Evolutionary conservation across 2,329 filamentous ascomycete species (phyloP).

Genomic region (Cordyceps cicadae): DNA sequence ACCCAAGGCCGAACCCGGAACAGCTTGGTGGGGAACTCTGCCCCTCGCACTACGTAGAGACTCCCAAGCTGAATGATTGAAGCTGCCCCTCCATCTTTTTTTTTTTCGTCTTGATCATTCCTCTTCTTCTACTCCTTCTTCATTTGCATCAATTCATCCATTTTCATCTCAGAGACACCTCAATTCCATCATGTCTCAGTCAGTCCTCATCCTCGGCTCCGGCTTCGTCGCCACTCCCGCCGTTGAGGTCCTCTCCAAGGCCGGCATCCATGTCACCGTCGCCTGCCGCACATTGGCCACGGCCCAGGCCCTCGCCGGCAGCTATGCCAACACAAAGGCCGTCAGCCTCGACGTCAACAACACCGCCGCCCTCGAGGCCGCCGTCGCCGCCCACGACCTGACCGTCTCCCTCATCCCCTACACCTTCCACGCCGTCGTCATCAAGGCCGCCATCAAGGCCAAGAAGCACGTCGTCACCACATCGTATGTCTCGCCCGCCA

Average conservation of each 20-base stretch:
- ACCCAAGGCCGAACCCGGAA: slow-evolving; percentile 8
- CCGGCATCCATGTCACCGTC: slow-evolving; percentile 8
- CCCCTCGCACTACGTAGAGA: slow-evolving; percentile 3
- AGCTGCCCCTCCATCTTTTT: background rate
- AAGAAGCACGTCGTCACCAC: slow-evolving; percentile 98
- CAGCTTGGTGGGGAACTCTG: slow-evolving; percentile 5
- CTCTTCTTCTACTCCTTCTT: background rate
- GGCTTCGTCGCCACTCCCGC: slow-evolving; percentile 12
- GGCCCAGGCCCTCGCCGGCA: slow-evolving; percentile 65
- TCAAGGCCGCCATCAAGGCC: slow-evolving; percentile 83
- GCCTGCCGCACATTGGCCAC: slow-evolving; percentile 74
- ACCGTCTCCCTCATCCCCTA: slow-evolving; percentile 84
- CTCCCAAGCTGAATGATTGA: background rate
- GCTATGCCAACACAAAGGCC: slow-evolving; percentile 63
- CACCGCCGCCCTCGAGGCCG: slow-evolving; percentile 67
- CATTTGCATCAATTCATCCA: background rate
- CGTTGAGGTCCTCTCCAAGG: slow-evolving; percentile 12
- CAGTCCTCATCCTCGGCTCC: slow-evolving; percentile 11
- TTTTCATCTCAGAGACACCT: background rate
- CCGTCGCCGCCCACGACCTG: slow-evolving; percentile 70
- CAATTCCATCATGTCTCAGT: slow-evolving; percentile 4
- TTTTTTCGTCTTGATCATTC: background rate
- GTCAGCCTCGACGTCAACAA: slow-evolving; percentile 81
- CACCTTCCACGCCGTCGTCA: slow-evolving; percentile 78
- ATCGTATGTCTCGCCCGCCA: slow-evolving; percentile 84